Evolutionary conservation across 2,329 filamentous ascomycete genomes (phyloP), one percentile per base, ranked within the genome.

Genomic region (Blastomyces emzantsi): DNA sequence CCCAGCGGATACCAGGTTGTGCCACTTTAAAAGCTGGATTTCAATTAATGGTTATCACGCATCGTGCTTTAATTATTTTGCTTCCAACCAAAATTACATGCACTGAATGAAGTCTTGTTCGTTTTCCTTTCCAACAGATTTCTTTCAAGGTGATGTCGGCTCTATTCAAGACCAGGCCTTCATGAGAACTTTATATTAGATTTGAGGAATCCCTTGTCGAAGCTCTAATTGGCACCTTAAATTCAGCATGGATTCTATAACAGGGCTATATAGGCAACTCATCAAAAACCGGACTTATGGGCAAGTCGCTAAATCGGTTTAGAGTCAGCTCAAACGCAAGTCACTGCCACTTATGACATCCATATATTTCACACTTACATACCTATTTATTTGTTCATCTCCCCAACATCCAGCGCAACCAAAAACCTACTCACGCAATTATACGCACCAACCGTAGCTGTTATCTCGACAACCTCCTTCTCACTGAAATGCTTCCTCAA

Each of bases 341-440:
- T 55, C 36, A 17, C 25, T 62, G 28, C 52, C 28, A 36, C 28
- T 13, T 1, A 55, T 15, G 52, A 36, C 28, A 55, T 9, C 28
- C 51, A 54, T 33, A 54, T 15, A 36, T 36, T 36, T 36, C 8
- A 30, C 13, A 47, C 8, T 47, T 33, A 33, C 57, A 6, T 60
- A 60, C 39, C 41, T 39, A 49, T 60, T 43, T 54, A 64, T 61
- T 57, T 52, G 57, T 78, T 77, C 69, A 75, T 77, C 68, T 79
- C 77, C 9, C 75, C 77, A 62, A 78, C 89, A 77, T 95, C 87
- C 63, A 96, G 75, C 17, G 90, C 90, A 25, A 95, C 90, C 68
- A 95, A 75, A 69, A 95, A 92, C 39, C 90, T 83, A 73, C 88
- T 92, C 19, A 95, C 90, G 72, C 89, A 92, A 73, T 95, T 95